Percentiles rank a stretch among this genome's conserved stretches.
Conservation (phyloP, 306 rosid genomes). For the Leucaena leucocephala region DNA sequence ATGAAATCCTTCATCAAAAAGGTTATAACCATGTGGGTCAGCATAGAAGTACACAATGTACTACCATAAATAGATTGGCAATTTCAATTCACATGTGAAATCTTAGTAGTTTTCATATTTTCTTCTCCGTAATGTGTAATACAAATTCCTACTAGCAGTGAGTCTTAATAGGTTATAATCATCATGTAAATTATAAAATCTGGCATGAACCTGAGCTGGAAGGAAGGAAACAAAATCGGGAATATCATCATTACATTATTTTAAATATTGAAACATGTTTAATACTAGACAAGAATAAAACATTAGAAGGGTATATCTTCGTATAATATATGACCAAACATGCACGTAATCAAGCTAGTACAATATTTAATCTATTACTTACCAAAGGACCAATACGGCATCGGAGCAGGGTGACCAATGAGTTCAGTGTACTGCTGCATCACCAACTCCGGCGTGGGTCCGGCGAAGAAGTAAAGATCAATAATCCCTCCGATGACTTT, state of each 20-base stretch:
- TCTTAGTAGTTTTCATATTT: neutral
- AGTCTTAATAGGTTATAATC: neutral
- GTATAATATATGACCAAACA: neutral
- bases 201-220: neutral
- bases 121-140: neutral
- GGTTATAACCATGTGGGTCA: neutral
- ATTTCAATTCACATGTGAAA: conserved; percentile 6
- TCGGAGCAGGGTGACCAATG: neutral
- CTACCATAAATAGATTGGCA: neutral
- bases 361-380: neutral
- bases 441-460: neutral
- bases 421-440: neutral
- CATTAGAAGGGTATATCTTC: no score
- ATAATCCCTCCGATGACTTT: neutral
- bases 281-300: neutral
- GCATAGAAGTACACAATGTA: conserved; percentile 15
- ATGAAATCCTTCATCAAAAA: neutral
- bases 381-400: conserved; percentile 1
- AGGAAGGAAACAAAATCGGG: neutral
- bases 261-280: neutral
- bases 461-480: neutral
- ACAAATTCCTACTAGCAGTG: neutral
- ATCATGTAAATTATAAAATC: neutral
- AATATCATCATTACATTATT: neutral
- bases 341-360: neutral